A percentile compares a stretch with the other conserved stretches of the same genome.
Conservation (phyloP, 139 green algal genomes). For the Diplosphaera chodatii region DNA sequence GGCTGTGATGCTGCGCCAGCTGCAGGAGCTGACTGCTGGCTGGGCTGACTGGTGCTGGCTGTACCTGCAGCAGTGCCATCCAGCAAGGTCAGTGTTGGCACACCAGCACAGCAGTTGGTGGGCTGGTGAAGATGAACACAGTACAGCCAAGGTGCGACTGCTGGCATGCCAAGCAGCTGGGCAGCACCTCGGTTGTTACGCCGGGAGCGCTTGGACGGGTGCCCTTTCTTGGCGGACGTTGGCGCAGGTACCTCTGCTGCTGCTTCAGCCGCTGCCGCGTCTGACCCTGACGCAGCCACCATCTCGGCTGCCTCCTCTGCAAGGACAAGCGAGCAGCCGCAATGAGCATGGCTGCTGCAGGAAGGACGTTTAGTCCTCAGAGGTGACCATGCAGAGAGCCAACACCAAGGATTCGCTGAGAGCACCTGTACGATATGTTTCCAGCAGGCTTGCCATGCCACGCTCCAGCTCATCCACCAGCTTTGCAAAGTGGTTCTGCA, state of each 20-base stretch:
- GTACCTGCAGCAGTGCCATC: too few species aligned
- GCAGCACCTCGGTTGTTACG: not conserved
- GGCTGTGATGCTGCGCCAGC: not conserved
- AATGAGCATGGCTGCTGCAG: too few species aligned
- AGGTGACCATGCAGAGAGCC: not conserved
- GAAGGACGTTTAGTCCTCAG: too few species aligned
- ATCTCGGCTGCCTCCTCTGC: not conserved
- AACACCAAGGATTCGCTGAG: not conserved
- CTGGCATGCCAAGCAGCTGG: too few species aligned
- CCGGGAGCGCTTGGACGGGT: not conserved
- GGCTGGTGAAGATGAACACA: too few species aligned
- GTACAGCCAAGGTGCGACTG: not conserved
- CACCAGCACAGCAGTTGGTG: not conserved
- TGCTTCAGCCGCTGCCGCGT: not conserved
- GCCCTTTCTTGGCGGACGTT: not conserved
- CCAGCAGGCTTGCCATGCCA: slow-evolving; percentile 61
- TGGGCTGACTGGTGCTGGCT: not conserved
- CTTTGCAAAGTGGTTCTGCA: slow-evolving; percentile 75
- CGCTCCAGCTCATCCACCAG: slow-evolving; percentile 81
- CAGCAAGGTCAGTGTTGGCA: not conserved
- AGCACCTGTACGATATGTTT: slow-evolving; percentile 10
- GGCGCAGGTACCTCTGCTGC: not conserved
- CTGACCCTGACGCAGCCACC: not conserved
- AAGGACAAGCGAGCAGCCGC: too few species aligned
- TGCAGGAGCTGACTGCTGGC: not conserved